Conservation (phyloP, 305 asterid species). For the Ilex paraguariensis region DNA sequence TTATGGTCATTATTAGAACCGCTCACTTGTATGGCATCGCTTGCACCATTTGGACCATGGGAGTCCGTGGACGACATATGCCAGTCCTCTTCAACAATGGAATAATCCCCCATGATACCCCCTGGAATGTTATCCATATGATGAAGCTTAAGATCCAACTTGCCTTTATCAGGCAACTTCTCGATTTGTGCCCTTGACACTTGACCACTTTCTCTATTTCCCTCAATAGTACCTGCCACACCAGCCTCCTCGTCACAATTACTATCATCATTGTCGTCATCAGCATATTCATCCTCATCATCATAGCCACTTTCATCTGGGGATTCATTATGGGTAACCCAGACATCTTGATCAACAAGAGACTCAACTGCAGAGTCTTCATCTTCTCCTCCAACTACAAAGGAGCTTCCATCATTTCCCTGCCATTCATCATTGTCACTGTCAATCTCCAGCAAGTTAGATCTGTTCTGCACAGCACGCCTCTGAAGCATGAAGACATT, state of each 20-base stretch:
- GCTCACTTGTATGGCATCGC: background rate
- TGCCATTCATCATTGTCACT: slow-evolving; percentile 74
- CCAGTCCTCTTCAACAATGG: too few relatives aligned
- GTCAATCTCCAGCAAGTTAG: slow-evolving; percentile 43
- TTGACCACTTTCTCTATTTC: too few relatives aligned
- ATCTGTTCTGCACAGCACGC: slow-evolving; percentile 70
- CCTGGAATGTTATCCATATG: too few relatives aligned
- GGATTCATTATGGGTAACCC: slow-evolving; percentile 15
- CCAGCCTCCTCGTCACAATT: background rate
- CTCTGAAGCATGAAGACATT: slow-evolving; percentile 66
- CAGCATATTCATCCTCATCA: slow-evolving; percentile 8
- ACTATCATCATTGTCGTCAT: slow-evolving; percentile 11
- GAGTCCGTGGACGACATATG: background rate
- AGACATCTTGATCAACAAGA: slow-evolving; percentile 22
- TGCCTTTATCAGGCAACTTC: slow-evolving; percentile 13
- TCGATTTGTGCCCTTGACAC: background rate
- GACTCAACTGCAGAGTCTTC: slow-evolving; percentile 37
- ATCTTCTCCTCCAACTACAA: slow-evolving; percentile 18
- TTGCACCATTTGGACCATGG: background rate
- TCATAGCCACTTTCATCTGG: slow-evolving; percentile 28
- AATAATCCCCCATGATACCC: too few relatives aligned
- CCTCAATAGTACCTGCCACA: background rate
- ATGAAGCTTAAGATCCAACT: too few relatives aligned
- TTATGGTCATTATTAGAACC: background rate
- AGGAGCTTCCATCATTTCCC: slow-evolving; percentile 19